Conservation (phyloP, 306 rosid genomes). For the Macrotyloma uniflorum region DNA sequence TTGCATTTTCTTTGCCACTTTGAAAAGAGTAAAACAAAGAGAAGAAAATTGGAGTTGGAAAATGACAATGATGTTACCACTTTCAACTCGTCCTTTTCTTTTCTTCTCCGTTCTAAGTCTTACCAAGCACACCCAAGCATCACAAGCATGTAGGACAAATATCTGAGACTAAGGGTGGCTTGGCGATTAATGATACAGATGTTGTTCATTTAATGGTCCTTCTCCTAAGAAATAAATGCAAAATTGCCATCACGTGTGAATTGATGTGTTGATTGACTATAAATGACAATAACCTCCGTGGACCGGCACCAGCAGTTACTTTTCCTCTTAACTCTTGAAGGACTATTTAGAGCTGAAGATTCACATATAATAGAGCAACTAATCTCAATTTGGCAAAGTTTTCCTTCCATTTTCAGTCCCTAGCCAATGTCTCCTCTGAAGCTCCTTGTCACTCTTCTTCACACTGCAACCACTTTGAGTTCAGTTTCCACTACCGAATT, state of each 20-base stretch:
- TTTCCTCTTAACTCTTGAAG: neutral
- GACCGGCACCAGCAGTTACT: neutral
- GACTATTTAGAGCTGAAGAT: neutral
- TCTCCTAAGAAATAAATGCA: slow-evolving; percentile 5
- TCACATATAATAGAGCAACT: neutral
- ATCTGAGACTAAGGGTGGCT: neutral
- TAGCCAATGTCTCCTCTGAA: slow-evolving; percentile 39
- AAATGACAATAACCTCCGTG: neutral
- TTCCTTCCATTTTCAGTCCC: slow-evolving; percentile 18
- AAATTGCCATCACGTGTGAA: neutral
- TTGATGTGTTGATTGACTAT: neutral
- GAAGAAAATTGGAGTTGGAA: slow-evolving; percentile 1
- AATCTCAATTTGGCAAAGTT: neutral
- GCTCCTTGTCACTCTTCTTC: slow-evolving; percentile 30
- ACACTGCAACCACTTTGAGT: neutral
- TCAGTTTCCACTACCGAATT: slow-evolving; percentile 55
- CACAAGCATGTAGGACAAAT: neutral
- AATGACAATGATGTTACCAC: neutral
- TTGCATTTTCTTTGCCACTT: neutral
- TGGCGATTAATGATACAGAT: neutral
- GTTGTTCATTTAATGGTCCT: neutral
- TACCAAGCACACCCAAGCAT: neutral
- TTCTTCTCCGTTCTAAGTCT: neutral
- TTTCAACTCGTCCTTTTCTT: neutral
- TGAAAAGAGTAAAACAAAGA: neutral